Evolutionary conservation across 768 basidiomycete genomes (phyloP).

Genomic region (Coprinopsis marcescibilis): DNA sequence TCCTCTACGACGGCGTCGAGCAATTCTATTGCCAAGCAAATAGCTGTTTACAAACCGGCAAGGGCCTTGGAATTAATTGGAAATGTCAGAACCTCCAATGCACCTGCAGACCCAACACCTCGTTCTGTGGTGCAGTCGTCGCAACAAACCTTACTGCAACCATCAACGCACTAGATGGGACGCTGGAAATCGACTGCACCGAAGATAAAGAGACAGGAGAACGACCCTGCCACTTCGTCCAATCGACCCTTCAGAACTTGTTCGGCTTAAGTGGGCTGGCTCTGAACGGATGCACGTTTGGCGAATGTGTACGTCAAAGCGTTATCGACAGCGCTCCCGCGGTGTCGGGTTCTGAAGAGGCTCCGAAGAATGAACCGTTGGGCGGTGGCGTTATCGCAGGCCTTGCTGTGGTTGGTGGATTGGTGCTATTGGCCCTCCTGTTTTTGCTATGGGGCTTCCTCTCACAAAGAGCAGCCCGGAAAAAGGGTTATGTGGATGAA

Average conservation of each 20-base stretch:
- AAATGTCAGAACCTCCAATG: constrained; percentile 71
- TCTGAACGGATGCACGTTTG: constrained; percentile 71
- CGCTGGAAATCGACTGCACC: constrained; percentile 65
- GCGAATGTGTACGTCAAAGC: constrained; percentile 83
- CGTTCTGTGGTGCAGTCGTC: constrained; percentile 64
- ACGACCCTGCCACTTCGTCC: constrained; percentile 72
- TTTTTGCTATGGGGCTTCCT: constrained; percentile 60
- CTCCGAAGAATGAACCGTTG: constrained; percentile 37
- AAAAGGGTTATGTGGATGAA: constrained; percentile 29
- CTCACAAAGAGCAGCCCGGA: constrained; percentile 58
- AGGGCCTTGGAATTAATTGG: constrained; percentile 47
- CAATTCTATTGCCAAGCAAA: constrained; percentile 83
- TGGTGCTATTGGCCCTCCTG: constrained; percentile 52
- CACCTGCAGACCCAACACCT: constrained; percentile 58
- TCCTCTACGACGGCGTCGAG: constrained; percentile 77
- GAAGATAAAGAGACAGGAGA: constrained; percentile 37
- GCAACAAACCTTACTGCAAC: constrained; percentile 47
- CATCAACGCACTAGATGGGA: constrained; percentile 62
- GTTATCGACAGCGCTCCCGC: constrained; percentile 57
- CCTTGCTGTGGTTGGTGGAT: constrained; percentile 71
- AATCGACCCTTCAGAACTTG: constrained; percentile 53
- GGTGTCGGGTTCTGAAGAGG: constrained; percentile 25
- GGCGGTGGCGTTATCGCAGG: constrained; percentile 87
- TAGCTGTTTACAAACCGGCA: constrained; percentile 58
- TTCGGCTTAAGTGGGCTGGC: constrained; percentile 74